Percentiles rank a stretch among this genome's conserved stretches.
Evolutionary conservation across 371 early-diverging fungal genomes (phyloP).

Genomic region (Mortierella sp.): DNA sequence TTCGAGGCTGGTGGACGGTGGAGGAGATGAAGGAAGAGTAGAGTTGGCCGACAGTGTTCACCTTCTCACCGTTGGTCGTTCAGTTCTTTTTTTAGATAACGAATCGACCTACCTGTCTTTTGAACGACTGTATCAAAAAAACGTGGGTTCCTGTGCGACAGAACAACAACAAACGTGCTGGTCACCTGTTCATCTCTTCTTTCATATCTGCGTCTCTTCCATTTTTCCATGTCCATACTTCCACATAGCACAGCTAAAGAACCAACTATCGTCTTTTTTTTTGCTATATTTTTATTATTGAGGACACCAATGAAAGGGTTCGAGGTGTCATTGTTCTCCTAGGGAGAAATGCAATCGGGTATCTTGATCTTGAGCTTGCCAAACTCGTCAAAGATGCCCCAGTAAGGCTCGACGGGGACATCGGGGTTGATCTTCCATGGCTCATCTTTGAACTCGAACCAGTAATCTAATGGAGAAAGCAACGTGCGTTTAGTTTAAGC

Average conservation of each 20-base stretch:
- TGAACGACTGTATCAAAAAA: neutral
- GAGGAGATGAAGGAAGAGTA: neutral
- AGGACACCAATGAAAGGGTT: no score
- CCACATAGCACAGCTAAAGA: neutral
- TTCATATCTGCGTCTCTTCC: neutral
- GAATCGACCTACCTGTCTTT: neutral
- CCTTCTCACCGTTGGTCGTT: neutral
- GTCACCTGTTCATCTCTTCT: no score
- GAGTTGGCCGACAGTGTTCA: constrained; percentile 9
- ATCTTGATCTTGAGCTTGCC: constrained; percentile 53
- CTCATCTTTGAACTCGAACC: constrained; percentile 76
- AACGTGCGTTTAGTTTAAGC: no score
- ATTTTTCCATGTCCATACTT: neutral
- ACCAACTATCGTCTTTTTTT: neutral
- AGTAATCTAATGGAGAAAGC: constrained; percentile 46
- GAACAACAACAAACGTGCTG: neutral
- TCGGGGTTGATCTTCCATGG: constrained; percentile 69
- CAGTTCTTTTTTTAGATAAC: constrained; percentile 6
- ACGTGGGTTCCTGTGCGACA: neutral
- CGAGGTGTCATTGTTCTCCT: neutral
- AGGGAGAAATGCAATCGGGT: constrained; percentile 32
- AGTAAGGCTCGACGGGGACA: constrained; percentile 67
- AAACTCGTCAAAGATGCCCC: constrained; percentile 67
- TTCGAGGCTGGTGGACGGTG: neutral
- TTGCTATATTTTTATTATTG: no score